These are phyloP conservation scores for Acer negundo DNA, from an alignment of 345 rosid genomes.

Conservation along the genomic window DNA sequence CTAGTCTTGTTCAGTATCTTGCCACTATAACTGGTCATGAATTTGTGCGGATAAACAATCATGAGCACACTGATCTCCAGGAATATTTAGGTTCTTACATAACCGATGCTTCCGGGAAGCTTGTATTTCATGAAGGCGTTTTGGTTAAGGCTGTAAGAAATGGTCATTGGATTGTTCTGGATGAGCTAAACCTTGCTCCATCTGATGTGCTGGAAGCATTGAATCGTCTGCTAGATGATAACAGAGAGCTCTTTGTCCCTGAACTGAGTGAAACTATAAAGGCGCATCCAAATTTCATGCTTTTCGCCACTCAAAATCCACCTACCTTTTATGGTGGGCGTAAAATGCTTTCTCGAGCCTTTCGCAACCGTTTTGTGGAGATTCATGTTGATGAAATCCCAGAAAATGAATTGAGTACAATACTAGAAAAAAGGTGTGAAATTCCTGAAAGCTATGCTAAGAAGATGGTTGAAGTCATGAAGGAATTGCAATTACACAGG, in stretches of 20 bases:
- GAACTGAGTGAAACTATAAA: constrained; percentile 69
- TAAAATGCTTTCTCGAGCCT: constrained; percentile 95
- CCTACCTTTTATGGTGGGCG: constrained; percentile 95
- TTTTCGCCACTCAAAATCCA: constrained; percentile 97
- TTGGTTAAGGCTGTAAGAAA: constrained; percentile 89
- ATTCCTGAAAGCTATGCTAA: constrained; percentile 77
- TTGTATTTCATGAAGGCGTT: constrained; percentile 88
- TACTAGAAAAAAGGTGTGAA: constrained; percentile 62
- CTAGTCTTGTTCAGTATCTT: constrained; percentile 97
- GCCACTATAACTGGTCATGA: constrained; percentile 82
- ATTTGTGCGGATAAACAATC: constrained; percentile 93
- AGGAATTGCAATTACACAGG: constrained; percentile 84
- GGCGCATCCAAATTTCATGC: constrained; percentile 95
- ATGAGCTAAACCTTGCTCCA: constrained; percentile 95
- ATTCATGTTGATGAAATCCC: constrained; percentile 98
- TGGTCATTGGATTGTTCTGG: constrained; percentile 94
- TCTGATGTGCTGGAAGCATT: constrained; percentile 96
- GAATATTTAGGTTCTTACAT: constrained; percentile 91
- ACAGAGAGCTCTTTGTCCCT: constrained; percentile 93
- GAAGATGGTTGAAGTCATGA: constrained; percentile 91
- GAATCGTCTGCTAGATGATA: constrained; percentile 91
- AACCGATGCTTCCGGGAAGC: constrained; percentile 81
- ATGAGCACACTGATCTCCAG: constrained; percentile 92
- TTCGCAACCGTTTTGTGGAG: constrained; percentile 97
- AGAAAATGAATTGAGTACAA: constrained; percentile 73